Evolutionary conservation across 2,329 filamentous ascomycete species (phyloP).

Genomic region (Onygenales sp.): DNA sequence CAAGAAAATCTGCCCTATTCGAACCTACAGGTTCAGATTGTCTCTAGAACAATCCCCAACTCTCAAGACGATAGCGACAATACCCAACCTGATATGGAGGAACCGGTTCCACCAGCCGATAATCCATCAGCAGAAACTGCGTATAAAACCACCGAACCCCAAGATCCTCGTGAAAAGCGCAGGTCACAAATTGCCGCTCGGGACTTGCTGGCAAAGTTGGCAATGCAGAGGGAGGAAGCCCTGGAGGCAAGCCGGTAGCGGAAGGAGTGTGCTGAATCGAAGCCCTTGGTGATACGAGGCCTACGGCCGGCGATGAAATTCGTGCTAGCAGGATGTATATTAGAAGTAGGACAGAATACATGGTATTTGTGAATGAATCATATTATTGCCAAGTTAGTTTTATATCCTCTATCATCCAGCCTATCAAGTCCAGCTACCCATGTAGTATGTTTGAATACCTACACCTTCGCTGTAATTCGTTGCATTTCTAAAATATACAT

Average conservation of each 20-base stretch:
- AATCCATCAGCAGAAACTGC: neutral
- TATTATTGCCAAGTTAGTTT: neutral
- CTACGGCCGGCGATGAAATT: neutral
- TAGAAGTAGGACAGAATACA: neutral
- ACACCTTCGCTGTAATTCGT: neutral
- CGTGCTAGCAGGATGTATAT: neutral
- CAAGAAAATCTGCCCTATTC: neutral
- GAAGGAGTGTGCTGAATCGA: neutral
- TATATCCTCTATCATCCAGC: neutral
- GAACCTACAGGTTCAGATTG: neutral
- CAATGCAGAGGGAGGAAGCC: conserved; percentile 31
- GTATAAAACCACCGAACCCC: neutral
- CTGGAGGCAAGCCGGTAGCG: conserved; percentile 22
- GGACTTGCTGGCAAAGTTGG: conserved; percentile 25
- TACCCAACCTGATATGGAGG: neutral
- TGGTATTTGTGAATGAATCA: neutral
- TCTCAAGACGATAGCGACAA: neutral
- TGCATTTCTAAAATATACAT: neutral
- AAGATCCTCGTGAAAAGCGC: conserved; percentile 6
- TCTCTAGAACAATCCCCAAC: neutral
- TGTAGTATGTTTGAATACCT: neutral
- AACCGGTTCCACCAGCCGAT: neutral
- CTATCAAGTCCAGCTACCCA: neutral
- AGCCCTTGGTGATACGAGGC: too few relatives aligned
- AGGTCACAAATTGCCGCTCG: conserved; percentile 26